These are phyloP conservation scores for Suillus luteus DNA, from an alignment of 768 basidiomycete genomes.

Conservation along the genomic window DNA sequence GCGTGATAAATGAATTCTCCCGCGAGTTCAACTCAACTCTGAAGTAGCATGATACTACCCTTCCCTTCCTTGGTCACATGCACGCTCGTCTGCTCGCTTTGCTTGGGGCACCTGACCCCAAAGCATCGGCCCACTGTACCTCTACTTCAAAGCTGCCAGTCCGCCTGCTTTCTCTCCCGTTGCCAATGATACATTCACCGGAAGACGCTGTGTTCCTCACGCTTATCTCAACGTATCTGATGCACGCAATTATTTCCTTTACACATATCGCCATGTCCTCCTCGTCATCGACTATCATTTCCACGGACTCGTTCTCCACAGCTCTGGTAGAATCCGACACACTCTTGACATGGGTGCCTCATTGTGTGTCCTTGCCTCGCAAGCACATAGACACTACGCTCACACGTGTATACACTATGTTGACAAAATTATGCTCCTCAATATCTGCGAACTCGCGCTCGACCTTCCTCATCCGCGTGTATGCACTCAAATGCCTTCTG, in stretches of 20 bases:
- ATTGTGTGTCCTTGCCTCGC: conserved; percentile 42
- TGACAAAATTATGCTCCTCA: conserved; percentile 38
- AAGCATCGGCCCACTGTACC: background rate
- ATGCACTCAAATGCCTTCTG: conserved; percentile 49
- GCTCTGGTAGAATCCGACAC: conserved; percentile 35
- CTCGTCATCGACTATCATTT: conserved; percentile 13
- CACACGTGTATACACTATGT: conserved; percentile 57
- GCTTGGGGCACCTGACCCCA: background rate
- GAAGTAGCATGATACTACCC: conserved; percentile 55
- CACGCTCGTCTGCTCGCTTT: conserved; percentile 40
- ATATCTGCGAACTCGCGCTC: conserved; percentile 34
- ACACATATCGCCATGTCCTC: conserved; percentile 29
- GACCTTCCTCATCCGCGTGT: conserved; percentile 40
- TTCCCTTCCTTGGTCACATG: conserved; percentile 48
- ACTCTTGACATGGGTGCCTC: conserved; percentile 56
- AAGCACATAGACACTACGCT: conserved; percentile 61
- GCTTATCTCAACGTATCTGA: conserved; percentile 61
- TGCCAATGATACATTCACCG: conserved; percentile 36
- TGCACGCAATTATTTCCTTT: conserved; percentile 51
- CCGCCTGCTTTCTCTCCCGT: conserved; percentile 45
- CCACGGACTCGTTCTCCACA: conserved; percentile 25
- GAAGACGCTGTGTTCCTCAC: conserved; percentile 41
- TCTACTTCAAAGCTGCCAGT: conserved; percentile 14
- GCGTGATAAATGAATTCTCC: conserved; percentile 29
- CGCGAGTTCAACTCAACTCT: background rate